Base-by-base conservation (phyloP, 176 grass and related monocot species). In the Neostapfia colusana region DNA sequence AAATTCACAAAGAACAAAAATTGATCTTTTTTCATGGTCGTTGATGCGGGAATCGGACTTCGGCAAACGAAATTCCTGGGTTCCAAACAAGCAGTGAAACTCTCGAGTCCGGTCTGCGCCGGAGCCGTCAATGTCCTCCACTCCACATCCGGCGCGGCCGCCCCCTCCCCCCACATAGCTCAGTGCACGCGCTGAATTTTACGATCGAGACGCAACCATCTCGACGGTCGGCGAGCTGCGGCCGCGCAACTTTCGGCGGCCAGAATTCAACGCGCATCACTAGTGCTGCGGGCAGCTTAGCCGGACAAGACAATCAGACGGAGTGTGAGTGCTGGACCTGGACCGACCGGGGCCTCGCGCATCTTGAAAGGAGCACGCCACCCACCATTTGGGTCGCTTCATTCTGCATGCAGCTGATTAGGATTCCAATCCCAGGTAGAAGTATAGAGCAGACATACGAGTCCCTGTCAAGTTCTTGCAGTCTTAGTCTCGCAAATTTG, bases 241-340 rank as follows among this genome's bases (percentile, higher is more conserved):
- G 67, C 63, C 53, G 43, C 9, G 39, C 21, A 43, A 40, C 78
- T 82, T 77, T 82, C 85, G 66, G 73, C 4, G 11, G 16, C 8
- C 3, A 17, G 31, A 60, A 79, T 67, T 65, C 68, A 56, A 72
- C 74, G n/a, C 56, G 67, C 39, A 42, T 3, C 51, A 31, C 37
- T 65, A 44, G 35, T 2, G 48, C 48, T 37, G 6, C 49, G 17
- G 7, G 18, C 51, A 55, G 51, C 39, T 59, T 35, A 31, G 31
- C 3, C 31, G 31, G 31, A 3, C 31, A 31, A 31, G 31, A n/a
- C 31, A 31, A 31, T 1, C 31, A 1, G 0, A 16, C 16, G 14
- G 3, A 14, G 67, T 18, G 11, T 12, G 34, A 59, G 69, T 14
- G 20, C 16, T 31, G 54, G 6, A 5, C 14, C 48, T 20, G 17